Base-by-base conservation (phyloP, 345 rosid genomes). In the Gossypium thurberi region DNA sequence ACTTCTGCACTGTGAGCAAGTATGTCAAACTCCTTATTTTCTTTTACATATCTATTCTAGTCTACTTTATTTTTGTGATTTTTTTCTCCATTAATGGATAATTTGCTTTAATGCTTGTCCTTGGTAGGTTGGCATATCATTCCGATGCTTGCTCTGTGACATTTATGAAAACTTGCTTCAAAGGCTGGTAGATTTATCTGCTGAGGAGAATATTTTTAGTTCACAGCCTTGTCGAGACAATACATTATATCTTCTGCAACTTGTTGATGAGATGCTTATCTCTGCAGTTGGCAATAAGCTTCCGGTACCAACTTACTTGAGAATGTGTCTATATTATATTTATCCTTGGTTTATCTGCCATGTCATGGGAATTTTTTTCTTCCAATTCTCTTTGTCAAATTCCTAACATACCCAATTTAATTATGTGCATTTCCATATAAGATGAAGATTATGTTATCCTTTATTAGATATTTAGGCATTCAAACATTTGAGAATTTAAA, bases 171-270 rank as follows among this genome's bases (percentile, higher is more conserved):
- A 86, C 79, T 77, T 92, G 82, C 82, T 87, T 79, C 84, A 79
- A 78, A 87, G 84, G 84, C 93, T 94, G 80, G 84, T 88, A 74
- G 92, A 85, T 73, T 79, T 86, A 65, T 90, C 95, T 74, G 82
- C 85, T 10, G 93, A 86, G 83, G 97, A 92, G 74, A 94, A 90
- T 77, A 87, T 92, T 59, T 94, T 94, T 83, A 83, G 89, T 82
- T 71, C 65, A 44, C 98, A 90, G 81, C 98, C 98, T 50, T 94
- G 97, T 81, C 93, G 97, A 18, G 97, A 94, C 84, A 94, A 94
- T 82, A 87, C 86, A 50, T 75, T 94, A 67, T 94, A 80, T 80
- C 90, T 94, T 81, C 85, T 94, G 65, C 82, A 84, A 72, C 85
- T 94, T 70, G 78, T 89, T 23, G 97, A 94, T 82, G 98, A 92